Base-by-base conservation (phyloP, 2,329 filamentous ascomycete genomes). In the Juglanconis oblonga region DNA sequence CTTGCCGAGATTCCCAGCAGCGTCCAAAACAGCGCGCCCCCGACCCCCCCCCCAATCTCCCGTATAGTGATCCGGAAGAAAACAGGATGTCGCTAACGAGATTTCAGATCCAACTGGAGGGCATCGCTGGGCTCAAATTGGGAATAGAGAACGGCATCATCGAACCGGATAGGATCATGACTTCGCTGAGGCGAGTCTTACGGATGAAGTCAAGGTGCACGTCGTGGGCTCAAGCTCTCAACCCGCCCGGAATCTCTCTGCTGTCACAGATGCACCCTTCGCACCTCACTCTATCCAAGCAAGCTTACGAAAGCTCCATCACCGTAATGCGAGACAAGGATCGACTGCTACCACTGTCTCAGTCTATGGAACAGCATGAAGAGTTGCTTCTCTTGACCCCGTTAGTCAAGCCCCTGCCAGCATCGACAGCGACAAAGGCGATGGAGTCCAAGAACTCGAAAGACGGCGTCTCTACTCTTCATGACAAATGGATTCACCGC, bases 81-180 rank as follows among this genome's bases (percentile, higher is more conserved):
- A 10, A 31, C n/a, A 32, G 5, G 17, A 31, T 31, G 8, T 4
- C 10, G 36, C 45, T 50, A 32, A 49, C 32, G 1, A 29, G 7
- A 13, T 1, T 14, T 29, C 38, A 57, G 55, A 88, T 94, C 24
- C 93, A 98, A 72, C 86, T 95, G 65, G 94, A 98, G 74, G 94
- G 93, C 7, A 91, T 99, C 69, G 90, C 89, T 40, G 94, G 93
- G 0, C 79, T 98, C 52, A 96, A 95, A 70, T 81, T 96, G 9
- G 93, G 93, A 0, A 85, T 97, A 36, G 92, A 97, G 65, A 97
- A 95, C 70, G 90, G 89, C 9, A 96, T 96, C 72, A 92, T 98
- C 53, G 87, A 90, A 2, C 89, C 87, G 68, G 84, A 90, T 32
- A 83, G 93, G 32, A 89, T 98, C 44, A 87, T 89, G 68, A 87